Percentiles rank a stretch among this genome's conserved stretches.
Evolutionary conservation across 495 filamentous ascomycete species (phyloP).

Genomic region (Penicilliopsis zonata): DNA sequence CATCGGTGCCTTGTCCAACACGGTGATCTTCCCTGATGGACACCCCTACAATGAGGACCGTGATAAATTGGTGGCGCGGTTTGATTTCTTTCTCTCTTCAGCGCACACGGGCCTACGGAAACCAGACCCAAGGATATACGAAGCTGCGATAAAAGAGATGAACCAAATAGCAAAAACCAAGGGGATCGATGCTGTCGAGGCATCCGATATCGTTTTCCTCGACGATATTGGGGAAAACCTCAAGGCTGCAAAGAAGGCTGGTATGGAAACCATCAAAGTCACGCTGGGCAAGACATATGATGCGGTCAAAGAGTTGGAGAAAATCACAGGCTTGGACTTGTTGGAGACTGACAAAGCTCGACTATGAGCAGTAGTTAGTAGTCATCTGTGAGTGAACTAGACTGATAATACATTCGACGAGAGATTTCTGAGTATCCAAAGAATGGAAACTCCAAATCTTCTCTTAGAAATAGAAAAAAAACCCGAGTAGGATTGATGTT

Average conservation of each 20-base stretch:
- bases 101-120: conserved; percentile 85
- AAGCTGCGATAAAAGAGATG: conserved; percentile 53
- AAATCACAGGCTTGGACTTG: conserved; percentile 41
- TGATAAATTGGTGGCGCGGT: conserved; percentile 43
- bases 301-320: conserved; percentile 60
- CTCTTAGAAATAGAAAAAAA: too few relatives aligned
- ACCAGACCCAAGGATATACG: conserved; percentile 72
- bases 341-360: conserved; percentile 32
- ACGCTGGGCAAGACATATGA: conserved; percentile 62
- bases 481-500: too few relatives aligned
- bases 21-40: conserved; percentile 62
- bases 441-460: too few relatives aligned
- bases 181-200: conserved; percentile 41
- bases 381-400: too few relatives aligned
- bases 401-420: too few relatives aligned
- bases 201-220: conserved; percentile 70
- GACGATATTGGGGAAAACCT: conserved; percentile 96
- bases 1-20: conserved; percentile 79
- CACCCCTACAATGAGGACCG: conserved; percentile 41
- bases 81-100: conserved; percentile 74
- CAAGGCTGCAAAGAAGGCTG: conserved; percentile 61
- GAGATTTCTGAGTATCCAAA: too few relatives aligned
- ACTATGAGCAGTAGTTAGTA: conserved; percentile 16
- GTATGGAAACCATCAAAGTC: conserved; percentile 79
- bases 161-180: conserved; percentile 43